phyloP scores from a whole-genome alignment of 768 basidiomycete species.

The Cytidiella melzeri region DNA sequence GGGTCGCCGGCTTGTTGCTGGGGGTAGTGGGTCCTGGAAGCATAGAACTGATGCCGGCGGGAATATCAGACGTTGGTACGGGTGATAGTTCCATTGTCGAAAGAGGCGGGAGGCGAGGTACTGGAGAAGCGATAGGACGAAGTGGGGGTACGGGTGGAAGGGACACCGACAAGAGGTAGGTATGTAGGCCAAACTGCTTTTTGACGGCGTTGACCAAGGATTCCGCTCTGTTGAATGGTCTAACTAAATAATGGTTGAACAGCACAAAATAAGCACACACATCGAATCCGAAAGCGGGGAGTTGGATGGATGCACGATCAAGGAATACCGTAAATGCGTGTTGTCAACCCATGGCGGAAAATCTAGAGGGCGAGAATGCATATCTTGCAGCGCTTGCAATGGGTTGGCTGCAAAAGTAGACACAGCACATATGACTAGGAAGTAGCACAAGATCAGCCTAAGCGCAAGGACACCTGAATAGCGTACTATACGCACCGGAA shows the following conservation, averaged over 20 bases:
- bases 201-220: slow-evolving; percentile 84
- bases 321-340: slow-evolving; percentile 61
- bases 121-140: slow-evolving; percentile 61
- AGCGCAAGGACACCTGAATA: background rate
- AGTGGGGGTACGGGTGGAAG: slow-evolving; percentile 61
- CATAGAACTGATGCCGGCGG: background rate
- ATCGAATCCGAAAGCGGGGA: slow-evolving; percentile 74
- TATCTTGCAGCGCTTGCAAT: slow-evolving; percentile 66
- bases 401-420: slow-evolving; percentile 82
- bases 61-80: slow-evolving; percentile 18
- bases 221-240: slow-evolving; percentile 43
- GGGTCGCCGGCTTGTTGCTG: background rate
- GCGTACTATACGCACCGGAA: slow-evolving; percentile 45
- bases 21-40: background rate
- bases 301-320: slow-evolving; percentile 69
- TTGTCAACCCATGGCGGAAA: slow-evolving; percentile 81
- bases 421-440: slow-evolving; percentile 70
- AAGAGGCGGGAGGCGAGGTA: slow-evolving; percentile 62
- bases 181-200: slow-evolving; percentile 79
- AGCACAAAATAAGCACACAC: slow-evolving; percentile 38
- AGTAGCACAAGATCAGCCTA: background rate
- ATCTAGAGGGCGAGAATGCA: slow-evolving; percentile 62
- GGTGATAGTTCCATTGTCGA: slow-evolving; percentile 30
- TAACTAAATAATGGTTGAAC: background rate
- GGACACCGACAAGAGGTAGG: slow-evolving; percentile 58